phyloP scores from a whole-genome alignment of 306 rosid species.

The Malus domestica region ASM211411v1 NC_041797.1:5491001-5491500 shows the following conservation, averaged over 20 bases:
- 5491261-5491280: conserved; percentile 33
- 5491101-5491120: too few species aligned
- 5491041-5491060: too few species aligned
- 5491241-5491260: conserved; percentile 25
- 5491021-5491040: neutral
- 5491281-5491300: conserved; percentile 10
- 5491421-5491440: neutral
- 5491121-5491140: too few species aligned
- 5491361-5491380: neutral
- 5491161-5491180: too few species aligned
- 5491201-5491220: conserved; percentile 3
- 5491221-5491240: conserved; percentile 43
- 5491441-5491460: neutral
- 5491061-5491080: too few species aligned
- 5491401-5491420: conserved; percentile 12
- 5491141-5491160: too few species aligned
- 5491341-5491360: neutral
- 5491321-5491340: conserved; percentile 14
- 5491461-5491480: conserved; percentile 21
- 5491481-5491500: conserved; percentile 13
- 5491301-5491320: conserved; percentile 27
- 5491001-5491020: neutral
- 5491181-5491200: conserved; percentile 20
- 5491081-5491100: too few species aligned
- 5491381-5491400: conserved; percentile 2